These are phyloP conservation scores for Cutaneotrichosporon spelunceum DNA, from an alignment of 1,284 basidiomycete genomes.

Conservation along the genomic window DNA sequence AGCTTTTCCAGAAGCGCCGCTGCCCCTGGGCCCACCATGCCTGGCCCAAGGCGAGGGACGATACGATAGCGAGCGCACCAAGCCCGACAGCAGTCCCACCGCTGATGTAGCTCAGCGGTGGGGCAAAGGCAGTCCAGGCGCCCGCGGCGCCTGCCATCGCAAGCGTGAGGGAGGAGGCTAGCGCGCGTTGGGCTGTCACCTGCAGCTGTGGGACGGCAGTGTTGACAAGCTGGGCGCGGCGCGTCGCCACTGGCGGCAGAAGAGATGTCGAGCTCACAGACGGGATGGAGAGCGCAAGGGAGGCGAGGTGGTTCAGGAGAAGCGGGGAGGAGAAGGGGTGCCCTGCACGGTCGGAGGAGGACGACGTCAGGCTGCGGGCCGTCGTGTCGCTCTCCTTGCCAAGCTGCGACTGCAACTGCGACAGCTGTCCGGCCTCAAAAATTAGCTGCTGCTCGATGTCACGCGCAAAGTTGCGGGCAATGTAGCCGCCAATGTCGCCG, in stretches of 20 bases:
- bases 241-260: constrained; percentile 58
- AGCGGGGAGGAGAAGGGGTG: constrained; percentile 62
- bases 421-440: constrained; percentile 66
- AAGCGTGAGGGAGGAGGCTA: constrained; percentile 54
- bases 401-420: constrained; percentile 58
- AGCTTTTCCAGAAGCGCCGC: constrained; percentile 68
- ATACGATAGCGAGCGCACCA: constrained; percentile 59
- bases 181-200: constrained; percentile 61
- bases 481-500: constrained; percentile 57
- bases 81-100: constrained; percentile 60
- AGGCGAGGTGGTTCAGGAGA: constrained; percentile 63
- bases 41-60: constrained; percentile 64
- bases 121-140: constrained; percentile 45
- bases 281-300: constrained; percentile 56
- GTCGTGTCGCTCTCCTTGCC: constrained; percentile 53
- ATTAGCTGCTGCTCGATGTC: constrained; percentile 69
- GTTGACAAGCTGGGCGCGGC: constrained; percentile 60
- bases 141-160: constrained; percentile 51
- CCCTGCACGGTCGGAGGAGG: constrained; percentile 44
- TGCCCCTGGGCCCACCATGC: constrained; percentile 70
- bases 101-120: constrained; percentile 28
- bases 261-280: constrained; percentile 58
- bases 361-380: constrained; percentile 30
- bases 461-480: constrained; percentile 62
- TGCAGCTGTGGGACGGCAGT: constrained; percentile 64